Conservation (phyloP, 1,284 basidiomycete genomes). For the Dichomitus squalens region DNA sequence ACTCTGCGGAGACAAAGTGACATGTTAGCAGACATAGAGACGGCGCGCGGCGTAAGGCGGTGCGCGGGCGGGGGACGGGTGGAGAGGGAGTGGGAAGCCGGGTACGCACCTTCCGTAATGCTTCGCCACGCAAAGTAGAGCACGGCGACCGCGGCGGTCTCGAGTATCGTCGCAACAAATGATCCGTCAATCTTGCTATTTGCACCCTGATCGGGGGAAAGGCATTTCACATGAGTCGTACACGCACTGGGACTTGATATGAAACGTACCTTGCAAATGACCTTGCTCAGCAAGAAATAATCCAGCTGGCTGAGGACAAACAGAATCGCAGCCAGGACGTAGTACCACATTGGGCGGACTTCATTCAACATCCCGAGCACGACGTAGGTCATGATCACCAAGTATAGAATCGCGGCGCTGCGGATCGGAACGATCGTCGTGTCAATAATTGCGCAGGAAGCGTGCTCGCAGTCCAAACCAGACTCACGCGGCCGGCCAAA, state of each 20-base stretch:
- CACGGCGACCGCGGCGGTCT: conserved; percentile 70
- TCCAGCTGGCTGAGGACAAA: conserved; percentile 79
- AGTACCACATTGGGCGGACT: conserved; percentile 71
- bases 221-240: background rate
- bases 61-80: conserved; percentile 1
- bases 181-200: conserved; percentile 70
- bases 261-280: conserved; percentile 70
- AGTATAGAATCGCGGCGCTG: conserved; percentile 70
- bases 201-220: conserved; percentile 21
- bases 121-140: conserved; percentile 81
- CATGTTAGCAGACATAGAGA: background rate
- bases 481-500: conserved; percentile 83
- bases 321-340: conserved; percentile 62
- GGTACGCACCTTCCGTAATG: conserved; percentile 77
- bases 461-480: background rate
- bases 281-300: conserved; percentile 75
- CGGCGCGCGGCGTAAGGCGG: background rate
- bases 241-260: conserved; percentile 8
- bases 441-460: conserved; percentile 4
- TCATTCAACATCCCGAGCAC: conserved; percentile 73
- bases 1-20: conserved; percentile 17
- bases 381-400: conserved; percentile 75
- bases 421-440: background rate
- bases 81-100: background rate
- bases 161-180: conserved; percentile 78